Percentiles rank a stretch among this genome's conserved stretches.
phyloP scores from a whole-genome alignment of 2,329 filamentous ascomycete species.

The Hymenoscyphus scutula region DNA sequence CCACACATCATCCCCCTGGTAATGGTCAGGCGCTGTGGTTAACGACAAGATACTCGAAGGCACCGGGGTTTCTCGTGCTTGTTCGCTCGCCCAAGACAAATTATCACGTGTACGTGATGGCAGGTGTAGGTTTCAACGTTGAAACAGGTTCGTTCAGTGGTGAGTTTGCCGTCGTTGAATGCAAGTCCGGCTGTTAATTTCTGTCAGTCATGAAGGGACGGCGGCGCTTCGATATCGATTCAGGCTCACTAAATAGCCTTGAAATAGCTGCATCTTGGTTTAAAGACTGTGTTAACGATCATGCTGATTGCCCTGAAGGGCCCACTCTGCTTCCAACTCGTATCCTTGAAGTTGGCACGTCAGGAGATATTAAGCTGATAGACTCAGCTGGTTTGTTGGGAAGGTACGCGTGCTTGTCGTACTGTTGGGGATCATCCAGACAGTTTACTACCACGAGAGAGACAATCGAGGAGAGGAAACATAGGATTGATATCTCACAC shows the following conservation, averaged over 20 bases:
- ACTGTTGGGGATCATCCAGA: neutral
- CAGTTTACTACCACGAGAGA: neutral
- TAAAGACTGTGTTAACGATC: neutral
- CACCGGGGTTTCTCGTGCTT: neutral
- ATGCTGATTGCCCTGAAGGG: neutral
- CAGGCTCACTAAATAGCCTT: neutral
- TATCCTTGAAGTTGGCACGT: neutral
- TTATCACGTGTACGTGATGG: neutral
- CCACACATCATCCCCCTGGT: neutral
- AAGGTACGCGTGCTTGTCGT: neutral
- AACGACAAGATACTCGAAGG: neutral
- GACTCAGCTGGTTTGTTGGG: neutral
- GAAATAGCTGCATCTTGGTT: neutral
- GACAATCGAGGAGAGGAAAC: neutral
- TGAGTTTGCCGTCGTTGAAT: neutral
- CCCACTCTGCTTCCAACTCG: neutral
- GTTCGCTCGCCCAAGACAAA: neutral
- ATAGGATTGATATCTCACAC: neutral
- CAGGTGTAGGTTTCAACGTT: neutral
- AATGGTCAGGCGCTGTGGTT: neutral
- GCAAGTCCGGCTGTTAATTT: neutral
- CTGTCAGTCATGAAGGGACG: neutral
- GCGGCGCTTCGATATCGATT: neutral
- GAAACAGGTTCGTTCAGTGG: neutral
- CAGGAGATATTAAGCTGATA: neutral